Evolutionary conservation across 768 basidiomycete species (phyloP), one percentile per base, ranked within the genome.

Genomic region (Podaxis sp.): DNA sequence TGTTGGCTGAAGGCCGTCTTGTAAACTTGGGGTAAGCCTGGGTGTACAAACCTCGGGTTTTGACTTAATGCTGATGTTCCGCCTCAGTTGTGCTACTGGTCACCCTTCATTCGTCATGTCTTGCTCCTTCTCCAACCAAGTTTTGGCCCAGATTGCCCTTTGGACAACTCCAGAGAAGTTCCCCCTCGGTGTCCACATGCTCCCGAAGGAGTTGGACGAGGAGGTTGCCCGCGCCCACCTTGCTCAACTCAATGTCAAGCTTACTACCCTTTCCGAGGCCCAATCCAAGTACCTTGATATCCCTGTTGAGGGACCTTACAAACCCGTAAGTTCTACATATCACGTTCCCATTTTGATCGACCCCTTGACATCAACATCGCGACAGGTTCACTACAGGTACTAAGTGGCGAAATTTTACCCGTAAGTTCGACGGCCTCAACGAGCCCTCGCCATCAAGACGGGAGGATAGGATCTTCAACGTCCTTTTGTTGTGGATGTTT

Each of bases 21-120:
- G 96, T 99, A 71, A 99, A 99, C 85, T 82, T 99, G 72, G 96
- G 96, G 87, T 91, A 69, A 44, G 84, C 74, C 55, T 23, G 25
- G 40, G 40, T 7, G 4, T 52, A 16, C 27, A 32, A 21, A 13
- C 16, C 14, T 38, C 9, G 46, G 28, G 5, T 53, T 38, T 21
- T 64, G 47, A 74, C 66, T 51, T 27, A 5, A 52, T 5, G 38
- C 36, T 61, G n/a, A 46, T 36, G 0, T 48, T 14, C 14, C 18
- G 56, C 21, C 35, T 47, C 28, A 90, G 89, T 57, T 98, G 96
- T 76, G 96, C 94, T 42, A 98, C 96, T 67, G 96, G 96, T 60
- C 96, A 99, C 77, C 96, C 97, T 37, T 98, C 96, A 47, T 98
- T 95, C 77, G 97, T 99, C 79, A 99, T 99, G 97, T 98, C 96